Conservation (phyloP, 768 basidiomycete species). For the Trametes cingulata region DNA sequence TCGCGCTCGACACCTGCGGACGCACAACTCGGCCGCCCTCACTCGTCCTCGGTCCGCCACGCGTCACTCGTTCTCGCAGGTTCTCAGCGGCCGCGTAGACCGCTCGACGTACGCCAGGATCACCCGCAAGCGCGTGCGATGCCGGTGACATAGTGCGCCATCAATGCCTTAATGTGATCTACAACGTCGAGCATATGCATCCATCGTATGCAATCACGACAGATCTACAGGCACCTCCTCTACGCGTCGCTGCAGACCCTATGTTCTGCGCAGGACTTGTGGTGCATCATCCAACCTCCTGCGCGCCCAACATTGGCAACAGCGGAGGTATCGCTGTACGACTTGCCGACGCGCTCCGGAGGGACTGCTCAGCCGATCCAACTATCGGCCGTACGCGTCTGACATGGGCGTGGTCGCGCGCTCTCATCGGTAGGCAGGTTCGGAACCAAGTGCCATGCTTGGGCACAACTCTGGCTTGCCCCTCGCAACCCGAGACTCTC, state of each 20-base stretch:
- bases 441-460: no score
- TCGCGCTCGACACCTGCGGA: not conserved
- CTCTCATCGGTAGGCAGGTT: no score
- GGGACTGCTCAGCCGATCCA: not conserved
- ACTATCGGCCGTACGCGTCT: not conserved
- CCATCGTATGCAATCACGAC: slow-evolving; percentile 19
- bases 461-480: not conserved
- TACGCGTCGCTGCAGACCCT: not conserved
- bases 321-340: not conserved
- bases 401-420: no score
- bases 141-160: not conserved
- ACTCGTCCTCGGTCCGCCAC: not conserved
- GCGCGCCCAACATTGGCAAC: not conserved
- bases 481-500: not conserved
- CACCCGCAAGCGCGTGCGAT: not conserved
- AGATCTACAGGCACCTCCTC: slow-evolving; percentile 19
- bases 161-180: slow-evolving; percentile 14
- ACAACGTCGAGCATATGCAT: slow-evolving; percentile 4
- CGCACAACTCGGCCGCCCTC: not conserved
- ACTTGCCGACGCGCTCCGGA: no score
- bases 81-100: not conserved
- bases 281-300: not conserved
- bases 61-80: not conserved
- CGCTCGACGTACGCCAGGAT: not conserved
- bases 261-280: not conserved